Evolutionary conservation across 1,139 yeast species (phyloP).

Genomic region (Hemisphaericaspora xylofermentans): DNA sequence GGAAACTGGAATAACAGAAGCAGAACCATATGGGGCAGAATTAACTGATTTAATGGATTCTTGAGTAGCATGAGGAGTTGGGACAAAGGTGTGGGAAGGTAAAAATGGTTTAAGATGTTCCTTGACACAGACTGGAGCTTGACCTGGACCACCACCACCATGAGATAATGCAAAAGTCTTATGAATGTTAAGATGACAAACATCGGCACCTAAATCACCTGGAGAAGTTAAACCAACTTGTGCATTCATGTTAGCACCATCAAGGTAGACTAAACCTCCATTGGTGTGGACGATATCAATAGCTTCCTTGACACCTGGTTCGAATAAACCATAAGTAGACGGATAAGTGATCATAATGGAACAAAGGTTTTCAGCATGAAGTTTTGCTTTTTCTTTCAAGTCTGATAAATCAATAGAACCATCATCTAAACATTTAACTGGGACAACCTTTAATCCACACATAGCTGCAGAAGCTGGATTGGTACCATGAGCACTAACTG

Average conservation of each 20-base stretch:
- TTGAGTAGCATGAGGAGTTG: conserved; percentile 54
- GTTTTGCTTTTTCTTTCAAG: conserved; percentile 67
- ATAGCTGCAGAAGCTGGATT: conserved; percentile 98
- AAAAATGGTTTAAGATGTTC: conserved; percentile 77
- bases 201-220: conserved; percentile 98
- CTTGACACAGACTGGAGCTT: conserved; percentile 95
- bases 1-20: conserved; percentile 88
- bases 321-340: conserved; percentile 93
- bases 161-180: conserved; percentile 97
- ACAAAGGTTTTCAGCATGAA: conserved; percentile 70
- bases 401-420: conserved; percentile 87
- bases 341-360: conserved; percentile 97
- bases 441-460: conserved; percentile 92
- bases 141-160: conserved; percentile 99
- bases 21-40: conserved; percentile 96
- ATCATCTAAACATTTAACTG: conserved; percentile 80
- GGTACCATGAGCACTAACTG: conserved; percentile 97
- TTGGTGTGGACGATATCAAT: conserved; percentile 76
- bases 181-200: conserved; percentile 93
- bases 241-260: conserved; percentile 99
- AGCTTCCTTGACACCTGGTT: conserved; percentile 84
- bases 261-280: conserved; percentile 96
- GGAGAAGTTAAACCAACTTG: conserved; percentile 97
- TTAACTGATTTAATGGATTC: conserved; percentile 75
- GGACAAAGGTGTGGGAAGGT: conserved; percentile 71